phyloP scores from a whole-genome alignment of 108 stramenopile species.

The Cyclotella kingstonii region DNA sequence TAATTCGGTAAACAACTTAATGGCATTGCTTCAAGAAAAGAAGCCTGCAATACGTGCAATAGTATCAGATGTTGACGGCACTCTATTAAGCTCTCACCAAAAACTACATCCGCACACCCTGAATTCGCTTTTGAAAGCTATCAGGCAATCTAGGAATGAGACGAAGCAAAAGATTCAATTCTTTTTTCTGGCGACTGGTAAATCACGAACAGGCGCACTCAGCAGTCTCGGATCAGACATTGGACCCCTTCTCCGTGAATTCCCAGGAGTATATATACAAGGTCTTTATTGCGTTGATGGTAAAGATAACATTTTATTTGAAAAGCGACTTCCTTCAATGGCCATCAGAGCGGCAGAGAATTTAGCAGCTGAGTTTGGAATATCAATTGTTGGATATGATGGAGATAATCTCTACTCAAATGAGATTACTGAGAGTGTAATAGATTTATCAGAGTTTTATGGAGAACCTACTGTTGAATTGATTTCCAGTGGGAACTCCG shows the following conservation, averaged over 20 bases:
- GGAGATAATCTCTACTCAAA: constrained; percentile 79
- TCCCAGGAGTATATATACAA: constrained; percentile 60
- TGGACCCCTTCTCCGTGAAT: constrained; percentile 24
- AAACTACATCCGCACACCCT: constrained; percentile 66
- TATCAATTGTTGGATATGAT: constrained; percentile 83
- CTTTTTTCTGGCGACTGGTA: constrained; percentile 90
- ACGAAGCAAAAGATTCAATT: constrained; percentile 25
- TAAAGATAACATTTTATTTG: constrained; percentile 81
- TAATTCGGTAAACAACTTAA: constrained; percentile 19
- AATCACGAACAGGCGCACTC: constrained; percentile 73
- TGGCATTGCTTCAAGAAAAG: constrained; percentile 27
- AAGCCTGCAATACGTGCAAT: constrained; percentile 55
- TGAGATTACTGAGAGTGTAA: constrained; percentile 48
- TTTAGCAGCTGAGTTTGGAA: constrained; percentile 52
- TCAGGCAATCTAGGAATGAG: constrained; percentile 31
- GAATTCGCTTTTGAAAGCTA: constrained; percentile 51
- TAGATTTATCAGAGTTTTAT: constrained; percentile 66
- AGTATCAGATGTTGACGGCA: constrained; percentile 89
- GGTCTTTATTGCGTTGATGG: constrained; percentile 84
- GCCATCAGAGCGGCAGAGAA: constrained; percentile 64
- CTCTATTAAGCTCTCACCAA: constrained; percentile 62
- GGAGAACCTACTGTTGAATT: constrained; percentile 73
- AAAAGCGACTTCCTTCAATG: constrained; percentile 57
- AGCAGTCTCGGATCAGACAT: constrained; percentile 51
- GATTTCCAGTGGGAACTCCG: constrained; percentile 12